phyloP scores from a whole-genome alignment of 495 filamentous ascomycete genomes.

The Xylaria flabelliformis region DNA sequence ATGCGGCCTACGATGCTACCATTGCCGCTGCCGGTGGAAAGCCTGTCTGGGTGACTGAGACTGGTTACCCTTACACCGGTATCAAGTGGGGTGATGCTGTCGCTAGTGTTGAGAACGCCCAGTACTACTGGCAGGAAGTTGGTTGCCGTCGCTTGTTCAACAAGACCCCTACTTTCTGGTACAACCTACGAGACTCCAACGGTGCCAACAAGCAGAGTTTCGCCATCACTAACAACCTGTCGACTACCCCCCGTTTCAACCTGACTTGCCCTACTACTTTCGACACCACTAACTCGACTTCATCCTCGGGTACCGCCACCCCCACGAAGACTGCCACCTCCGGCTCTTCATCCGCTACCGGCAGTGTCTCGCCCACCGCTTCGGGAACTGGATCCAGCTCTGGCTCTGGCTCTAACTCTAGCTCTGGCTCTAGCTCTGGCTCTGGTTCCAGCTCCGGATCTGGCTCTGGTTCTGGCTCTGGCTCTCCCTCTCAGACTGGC shows the following conservation, averaged over 20 bases:
- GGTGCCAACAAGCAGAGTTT: constrained; percentile 53
- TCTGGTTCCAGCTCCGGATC: constrained; percentile 20
- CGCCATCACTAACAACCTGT: constrained; percentile 56
- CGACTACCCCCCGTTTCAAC: constrained; percentile 63
- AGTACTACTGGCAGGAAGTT: constrained; percentile 75
- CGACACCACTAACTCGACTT: constrained; percentile 36
- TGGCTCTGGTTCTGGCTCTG: background rate
- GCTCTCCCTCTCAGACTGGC: background rate
- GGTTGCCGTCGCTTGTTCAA: constrained; percentile 70
- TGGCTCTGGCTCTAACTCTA: constrained; percentile 32
- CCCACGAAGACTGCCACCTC: constrained; percentile 25
- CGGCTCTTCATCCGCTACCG: constrained; percentile 33
- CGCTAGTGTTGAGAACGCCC: constrained; percentile 65
- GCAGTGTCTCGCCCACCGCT: constrained; percentile 30
- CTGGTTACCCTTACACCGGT: constrained; percentile 56
- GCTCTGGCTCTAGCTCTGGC: constrained; percentile 31
- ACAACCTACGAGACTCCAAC: constrained; percentile 55
- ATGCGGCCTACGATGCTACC: constrained; percentile 46
- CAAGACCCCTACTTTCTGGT: constrained; percentile 72
- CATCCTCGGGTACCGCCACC: constrained; percentile 27
- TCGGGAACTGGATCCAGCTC: constrained; percentile 30
- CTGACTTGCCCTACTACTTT: constrained; percentile 60
- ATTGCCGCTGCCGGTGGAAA: constrained; percentile 43
- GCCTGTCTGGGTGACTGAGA: constrained; percentile 61
- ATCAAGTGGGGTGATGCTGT: constrained; percentile 60